Evolutionary conservation across 1,139 yeast species (phyloP).

Genomic region (Diutina neorugosa): DNA sequence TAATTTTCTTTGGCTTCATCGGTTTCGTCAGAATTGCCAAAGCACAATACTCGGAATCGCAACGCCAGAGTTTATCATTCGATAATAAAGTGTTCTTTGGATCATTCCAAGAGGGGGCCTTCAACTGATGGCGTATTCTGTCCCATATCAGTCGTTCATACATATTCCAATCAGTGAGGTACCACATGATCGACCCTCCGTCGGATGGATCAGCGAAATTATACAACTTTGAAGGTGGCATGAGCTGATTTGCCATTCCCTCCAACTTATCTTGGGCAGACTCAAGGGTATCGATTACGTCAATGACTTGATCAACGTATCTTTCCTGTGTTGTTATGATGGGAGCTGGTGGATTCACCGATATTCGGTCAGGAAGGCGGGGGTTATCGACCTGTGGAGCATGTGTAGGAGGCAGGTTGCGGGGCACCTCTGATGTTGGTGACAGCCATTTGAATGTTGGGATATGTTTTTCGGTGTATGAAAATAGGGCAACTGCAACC

Average conservation of each 20-base stretch:
- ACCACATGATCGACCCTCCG: slow-evolving; percentile 1
- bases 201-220: neutral
- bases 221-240: neutral
- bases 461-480: neutral
- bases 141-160: neutral
- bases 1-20: neutral
- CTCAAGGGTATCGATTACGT: neutral
- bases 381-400: neutral
- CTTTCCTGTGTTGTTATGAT: neutral
- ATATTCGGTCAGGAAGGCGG: neutral
- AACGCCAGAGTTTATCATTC: neutral
- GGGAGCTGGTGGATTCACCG: neutral
- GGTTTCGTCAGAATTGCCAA: neutral
- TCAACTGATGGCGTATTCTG: neutral
- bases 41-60: neutral
- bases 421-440: neutral
- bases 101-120: neutral
- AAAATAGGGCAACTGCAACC: neutral
- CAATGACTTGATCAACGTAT: neutral
- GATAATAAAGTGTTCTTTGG: neutral
- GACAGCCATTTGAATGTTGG: neutral
- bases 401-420: neutral
- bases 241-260: neutral
- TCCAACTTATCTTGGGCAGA: neutral
- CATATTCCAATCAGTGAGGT: neutral